Conservation (phyloP, 2,329 filamentous ascomycete species). For the Colletotrichum destructivum region DNA sequence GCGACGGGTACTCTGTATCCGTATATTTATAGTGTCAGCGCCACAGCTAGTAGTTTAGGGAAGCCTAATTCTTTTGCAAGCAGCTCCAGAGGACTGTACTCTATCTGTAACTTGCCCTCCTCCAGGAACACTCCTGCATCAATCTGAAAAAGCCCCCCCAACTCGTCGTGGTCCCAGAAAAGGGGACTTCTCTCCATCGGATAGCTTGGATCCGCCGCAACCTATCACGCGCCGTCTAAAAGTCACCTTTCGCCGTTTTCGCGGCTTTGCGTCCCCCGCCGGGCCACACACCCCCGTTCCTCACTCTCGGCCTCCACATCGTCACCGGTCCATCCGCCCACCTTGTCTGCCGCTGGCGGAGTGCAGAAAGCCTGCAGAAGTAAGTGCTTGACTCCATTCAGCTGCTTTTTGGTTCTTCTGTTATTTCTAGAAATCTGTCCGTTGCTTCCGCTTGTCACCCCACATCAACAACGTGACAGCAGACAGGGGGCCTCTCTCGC, state of each 20-base stretch:
- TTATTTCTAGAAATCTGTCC: background rate
- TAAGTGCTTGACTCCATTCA: slow-evolving; percentile 5
- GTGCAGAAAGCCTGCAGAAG: background rate
- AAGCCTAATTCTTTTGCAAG: slow-evolving; percentile 1
- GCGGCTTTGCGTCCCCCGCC: slow-evolving; percentile 9
- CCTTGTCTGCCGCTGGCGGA: slow-evolving; percentile 5
- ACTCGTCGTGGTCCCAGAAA: slow-evolving; percentile 18
- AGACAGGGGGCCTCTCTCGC: background rate
- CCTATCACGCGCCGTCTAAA: slow-evolving; percentile 39
- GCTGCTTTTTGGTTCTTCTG: background rate
- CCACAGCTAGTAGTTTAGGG: background rate
- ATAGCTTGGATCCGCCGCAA: slow-evolving; percentile 34
- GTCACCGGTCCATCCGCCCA: slow-evolving; percentile 7
- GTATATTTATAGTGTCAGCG: too few relatives aligned
- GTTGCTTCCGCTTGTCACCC: slow-evolving; percentile 13
- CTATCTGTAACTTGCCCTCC: slow-evolving; percentile 23
- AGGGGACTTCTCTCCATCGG: slow-evolving; percentile 17
- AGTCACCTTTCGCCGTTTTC: slow-evolving; percentile 27
- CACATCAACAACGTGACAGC: slow-evolving; percentile 10
- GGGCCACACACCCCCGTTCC: background rate
- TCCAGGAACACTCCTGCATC: slow-evolving; percentile 1
- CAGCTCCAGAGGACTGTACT: background rate
- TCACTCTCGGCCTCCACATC: slow-evolving; percentile 36
- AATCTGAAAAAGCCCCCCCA: background rate
- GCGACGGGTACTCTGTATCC: slow-evolving; percentile 1